Evolutionary conservation across 768 basidiomycete genomes (phyloP), one percentile per base, ranked within the genome.

Genomic region (Trametopsis cervina): DNA sequence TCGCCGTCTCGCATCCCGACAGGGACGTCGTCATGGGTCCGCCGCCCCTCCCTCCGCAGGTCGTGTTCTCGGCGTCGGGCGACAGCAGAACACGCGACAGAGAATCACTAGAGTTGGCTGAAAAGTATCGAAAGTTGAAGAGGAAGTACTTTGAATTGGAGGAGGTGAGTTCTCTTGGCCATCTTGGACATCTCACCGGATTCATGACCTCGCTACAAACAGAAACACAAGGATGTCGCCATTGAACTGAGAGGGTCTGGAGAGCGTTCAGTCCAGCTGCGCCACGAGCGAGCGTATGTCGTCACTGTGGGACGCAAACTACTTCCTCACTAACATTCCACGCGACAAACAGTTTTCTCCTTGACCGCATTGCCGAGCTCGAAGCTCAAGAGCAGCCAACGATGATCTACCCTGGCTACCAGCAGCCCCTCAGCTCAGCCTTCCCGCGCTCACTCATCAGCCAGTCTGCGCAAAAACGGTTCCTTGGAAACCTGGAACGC

Each of bases 121-220:
- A 84, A 66, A 85, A 83, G 64, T 83, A 84, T 63, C 69, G 66
- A 51, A 77, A 72, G 54, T 69, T 85, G 44, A 88, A 88, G 60
- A 66, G 79, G 37, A 77, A 78, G 35, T 83, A 76, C 61, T 74
- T 75, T 54, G 81, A 83, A 46, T 74, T 85, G 36, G 81, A 85
- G 56, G 79, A 86, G 76, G 85, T 86, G 46, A 17, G 50, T 47
- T 41, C 15, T 41, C 23, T 17, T 33, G 67, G 40, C 33, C 37
- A 40, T 29, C 23, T n/a, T n/a, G n/a, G n/a, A n/a, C n/a, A n/a
- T n/a, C n/a, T n/a, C n/a, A n/a, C n/a, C n/a, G n/a, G n/a, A n/a
- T n/a, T n/a, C n/a, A n/a, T n/a, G n/a, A n/a, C n/a, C n/a, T n/a
- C n/a, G n/a, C 18, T 29, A 40, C 45, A 15, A 33, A 33, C 65